These are phyloP conservation scores for Tolypocladium tundrense DNA, from an alignment of 2,329 filamentous ascomycete species.

Conservation along the genomic window DNA sequence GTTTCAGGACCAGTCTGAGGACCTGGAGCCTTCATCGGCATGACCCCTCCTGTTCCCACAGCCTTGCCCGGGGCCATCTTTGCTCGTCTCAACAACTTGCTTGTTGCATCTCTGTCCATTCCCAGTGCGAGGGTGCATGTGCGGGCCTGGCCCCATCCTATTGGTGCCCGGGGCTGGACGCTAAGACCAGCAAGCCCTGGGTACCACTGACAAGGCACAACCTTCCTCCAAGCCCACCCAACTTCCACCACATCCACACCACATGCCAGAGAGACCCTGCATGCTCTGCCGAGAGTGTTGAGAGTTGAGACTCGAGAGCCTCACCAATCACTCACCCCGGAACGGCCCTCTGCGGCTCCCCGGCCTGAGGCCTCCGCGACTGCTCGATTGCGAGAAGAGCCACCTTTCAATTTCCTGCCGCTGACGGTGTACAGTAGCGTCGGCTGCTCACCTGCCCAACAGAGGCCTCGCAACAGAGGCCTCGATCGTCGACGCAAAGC, in stretches of 20 bases:
- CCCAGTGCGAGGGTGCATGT: constrained; percentile 3
- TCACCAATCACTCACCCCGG: not conserved
- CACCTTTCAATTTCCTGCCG: not conserved
- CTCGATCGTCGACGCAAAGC: not conserved
- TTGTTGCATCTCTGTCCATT: not conserved
- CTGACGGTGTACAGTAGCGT: not conserved
- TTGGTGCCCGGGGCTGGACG: constrained; percentile 1
- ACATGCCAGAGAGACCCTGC: not conserved
- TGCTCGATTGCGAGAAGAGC: not conserved
- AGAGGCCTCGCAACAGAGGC: not conserved
- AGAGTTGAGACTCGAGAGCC: not conserved
- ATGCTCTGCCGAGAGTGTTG: not conserved
- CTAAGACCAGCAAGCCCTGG: no score
- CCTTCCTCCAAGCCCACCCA: no score
- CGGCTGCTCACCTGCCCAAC: no score
- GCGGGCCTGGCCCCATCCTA: constrained; percentile 3
- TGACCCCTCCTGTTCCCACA: not conserved
- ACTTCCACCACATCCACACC: not conserved
- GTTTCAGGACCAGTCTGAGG: not conserved
- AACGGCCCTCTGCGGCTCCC: no score
- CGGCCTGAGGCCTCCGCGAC: no score
- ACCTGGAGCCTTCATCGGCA: not conserved
- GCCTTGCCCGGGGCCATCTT: not conserved
- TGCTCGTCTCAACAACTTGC: not conserved
- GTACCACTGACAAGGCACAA: not conserved